Percentiles rank a stretch among this genome's conserved stretches.
These are phyloP conservation scores for Wickerhamomyces canadensis DNA, from an alignment of 805 yeast species.

Conservation along the genomic window DNA sequence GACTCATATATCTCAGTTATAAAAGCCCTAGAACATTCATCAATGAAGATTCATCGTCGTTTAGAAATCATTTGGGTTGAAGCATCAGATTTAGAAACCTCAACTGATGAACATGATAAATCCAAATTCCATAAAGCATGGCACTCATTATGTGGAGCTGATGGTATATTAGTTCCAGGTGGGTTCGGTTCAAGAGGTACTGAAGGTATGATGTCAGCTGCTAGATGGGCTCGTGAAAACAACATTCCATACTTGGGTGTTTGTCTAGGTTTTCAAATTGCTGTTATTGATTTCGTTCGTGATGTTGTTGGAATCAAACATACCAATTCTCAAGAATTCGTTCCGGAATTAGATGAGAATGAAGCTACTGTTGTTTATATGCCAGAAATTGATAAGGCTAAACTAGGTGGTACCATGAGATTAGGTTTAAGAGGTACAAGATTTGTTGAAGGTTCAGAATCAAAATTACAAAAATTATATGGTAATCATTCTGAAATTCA, in stretches of 20 bases:
- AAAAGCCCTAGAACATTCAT: slow-evolving; percentile 91
- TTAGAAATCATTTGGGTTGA: slow-evolving; percentile 95
- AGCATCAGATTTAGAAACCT: slow-evolving; percentile 82
- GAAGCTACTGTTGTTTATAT: slow-evolving; percentile 83
- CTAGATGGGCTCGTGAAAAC: slow-evolving; percentile 97
- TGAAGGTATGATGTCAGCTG: slow-evolving; percentile 97
- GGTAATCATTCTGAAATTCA: slow-evolving; percentile 62
- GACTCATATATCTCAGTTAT: slow-evolving; percentile 94
- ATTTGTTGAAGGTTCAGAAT: slow-evolving; percentile 65
- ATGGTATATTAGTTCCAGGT: slow-evolving; percentile 97
- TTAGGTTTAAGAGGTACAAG: slow-evolving; percentile 88
- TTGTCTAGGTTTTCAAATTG: slow-evolving; percentile 95
- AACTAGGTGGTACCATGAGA: slow-evolving; percentile 99
- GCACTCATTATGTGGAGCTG: slow-evolving; percentile 89
- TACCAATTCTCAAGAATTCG: slow-evolving; percentile 82
- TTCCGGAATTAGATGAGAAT: slow-evolving; percentile 52
- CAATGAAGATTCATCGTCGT: slow-evolving; percentile 82
- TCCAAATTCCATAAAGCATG: slow-evolving; percentile 89
- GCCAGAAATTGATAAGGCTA: slow-evolving; percentile 97
- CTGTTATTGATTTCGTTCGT: slow-evolving; percentile 90
- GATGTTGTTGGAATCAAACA: slow-evolving; percentile 61
- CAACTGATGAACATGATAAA: slow-evolving; percentile 55
- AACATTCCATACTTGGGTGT: slow-evolving; percentile 93
- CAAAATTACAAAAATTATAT: slow-evolving; percentile 71
- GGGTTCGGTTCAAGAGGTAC: slow-evolving; percentile 97